phyloP scores from a whole-genome alignment of 495 filamentous ascomycete species.

The Aspergillus wentii region DNA sequence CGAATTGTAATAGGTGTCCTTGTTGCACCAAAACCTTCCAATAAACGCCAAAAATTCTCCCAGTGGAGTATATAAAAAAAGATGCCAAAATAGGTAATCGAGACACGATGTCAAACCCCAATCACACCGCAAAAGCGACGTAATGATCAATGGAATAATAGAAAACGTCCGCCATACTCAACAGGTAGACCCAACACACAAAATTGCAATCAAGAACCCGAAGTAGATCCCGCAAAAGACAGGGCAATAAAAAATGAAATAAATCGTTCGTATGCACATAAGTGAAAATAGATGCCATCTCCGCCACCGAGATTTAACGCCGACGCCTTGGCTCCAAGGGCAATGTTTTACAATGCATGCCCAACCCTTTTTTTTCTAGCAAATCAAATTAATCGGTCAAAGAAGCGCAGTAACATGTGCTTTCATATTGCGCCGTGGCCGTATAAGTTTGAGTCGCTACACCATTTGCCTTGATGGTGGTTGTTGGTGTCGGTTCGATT shows the following conservation, averaged over 20 bases:
- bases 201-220: conserved; percentile 3
- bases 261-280: conserved; percentile 22
- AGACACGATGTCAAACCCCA: neutral
- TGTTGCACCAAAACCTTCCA: too few species aligned
- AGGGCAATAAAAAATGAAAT: conserved; percentile 2
- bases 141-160: neutral
- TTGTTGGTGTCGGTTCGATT: conserved; percentile 41
- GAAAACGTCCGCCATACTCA: neutral
- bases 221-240: conserved; percentile 6
- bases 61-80: neutral
- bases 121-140: neutral
- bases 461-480: conserved; percentile 20
- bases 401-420: conserved; percentile 39
- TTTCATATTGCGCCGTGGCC: conserved; percentile 33
- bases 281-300: conserved; percentile 3
- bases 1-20: too few species aligned
- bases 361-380: neutral
- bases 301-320: conserved; percentile 11
- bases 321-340: conserved; percentile 8
- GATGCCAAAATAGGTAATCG: neutral
- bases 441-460: conserved; percentile 32
- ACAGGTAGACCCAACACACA: conserved; percentile 3
- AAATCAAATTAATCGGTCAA: conserved; percentile 28
- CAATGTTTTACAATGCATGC: neutral
- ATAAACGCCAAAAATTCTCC: too few species aligned